phyloP scores from a whole-genome alignment of 2,329 filamentous ascomycete species.

The Macroventuria anomochaeta region DNA sequence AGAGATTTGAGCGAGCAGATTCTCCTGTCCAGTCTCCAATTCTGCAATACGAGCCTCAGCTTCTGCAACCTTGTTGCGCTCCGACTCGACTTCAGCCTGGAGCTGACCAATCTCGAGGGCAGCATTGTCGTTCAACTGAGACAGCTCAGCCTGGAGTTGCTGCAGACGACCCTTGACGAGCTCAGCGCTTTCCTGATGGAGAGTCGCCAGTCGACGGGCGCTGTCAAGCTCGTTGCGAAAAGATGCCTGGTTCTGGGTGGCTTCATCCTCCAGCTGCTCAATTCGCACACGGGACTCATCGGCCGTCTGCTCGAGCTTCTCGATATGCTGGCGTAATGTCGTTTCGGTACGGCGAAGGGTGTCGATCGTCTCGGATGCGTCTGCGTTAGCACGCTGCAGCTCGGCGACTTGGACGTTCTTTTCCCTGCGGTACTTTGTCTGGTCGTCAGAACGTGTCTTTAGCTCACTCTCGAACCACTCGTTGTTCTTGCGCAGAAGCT shows the following conservation, averaged over 20 bases:
- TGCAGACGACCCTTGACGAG: slow-evolving; percentile 74
- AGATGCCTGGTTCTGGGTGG: slow-evolving; percentile 80
- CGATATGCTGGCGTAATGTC: slow-evolving; percentile 78
- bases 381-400: slow-evolving; percentile 86
- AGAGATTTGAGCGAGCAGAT: slow-evolving; percentile 62
- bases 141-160: slow-evolving; percentile 69
- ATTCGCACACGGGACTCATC: slow-evolving; percentile 83
- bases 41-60: slow-evolving; percentile 69
- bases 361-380: slow-evolving; percentile 78
- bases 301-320: slow-evolving; percentile 83
- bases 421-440: slow-evolving; percentile 90
- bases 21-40: slow-evolving; percentile 67
- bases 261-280: slow-evolving; percentile 84
- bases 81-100: slow-evolving; percentile 58
- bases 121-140: slow-evolving; percentile 71
- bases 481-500: slow-evolving; percentile 84
- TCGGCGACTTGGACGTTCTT: slow-evolving; percentile 89
- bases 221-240: slow-evolving; percentile 87
- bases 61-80: slow-evolving; percentile 65
- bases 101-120: slow-evolving; percentile 61
- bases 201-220: slow-evolving; percentile 78
- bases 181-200: slow-evolving; percentile 77
- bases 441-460: slow-evolving; percentile 86
- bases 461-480: slow-evolving; percentile 94
- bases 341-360: slow-evolving; percentile 80